Percentiles rank a stretch among this genome's conserved stretches.
Evolutionary conservation across 1,284 basidiomycete species (phyloP).

Genomic region (Ustilago sp.): DNA sequence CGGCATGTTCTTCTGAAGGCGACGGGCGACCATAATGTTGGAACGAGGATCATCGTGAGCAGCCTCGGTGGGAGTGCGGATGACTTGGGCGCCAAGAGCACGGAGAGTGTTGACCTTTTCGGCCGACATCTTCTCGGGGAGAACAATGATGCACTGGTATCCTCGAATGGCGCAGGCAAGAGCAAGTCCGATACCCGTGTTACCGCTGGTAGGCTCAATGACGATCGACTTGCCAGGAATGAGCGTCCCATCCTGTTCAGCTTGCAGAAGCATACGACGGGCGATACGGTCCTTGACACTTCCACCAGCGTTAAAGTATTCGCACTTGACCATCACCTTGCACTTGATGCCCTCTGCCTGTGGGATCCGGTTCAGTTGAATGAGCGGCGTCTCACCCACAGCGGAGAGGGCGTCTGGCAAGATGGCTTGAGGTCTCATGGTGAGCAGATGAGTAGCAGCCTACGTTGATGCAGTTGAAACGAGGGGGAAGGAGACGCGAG

Average conservation of each 20-base stretch:
- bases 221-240: constrained; percentile 89
- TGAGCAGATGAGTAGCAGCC: not conserved
- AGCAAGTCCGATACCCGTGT: constrained; percentile 79
- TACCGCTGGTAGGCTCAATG: constrained; percentile 88
- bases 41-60: constrained; percentile 86
- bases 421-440: constrained; percentile 53
- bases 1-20: constrained; percentile 82
- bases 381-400: constrained; percentile 89
- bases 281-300: constrained; percentile 93
- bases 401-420: constrained; percentile 77
- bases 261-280: constrained; percentile 88
- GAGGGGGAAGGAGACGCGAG: not conserved
- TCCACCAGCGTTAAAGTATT: constrained; percentile 90
- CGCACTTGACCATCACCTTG: constrained; percentile 91
- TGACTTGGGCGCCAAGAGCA: constrained; percentile 90
- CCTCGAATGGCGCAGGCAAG: constrained; percentile 92
- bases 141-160: constrained; percentile 82
- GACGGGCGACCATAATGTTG: constrained; percentile 87
- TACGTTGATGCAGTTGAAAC: not conserved
- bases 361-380: constrained; percentile 85
- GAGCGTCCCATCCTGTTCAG: constrained; percentile 86
- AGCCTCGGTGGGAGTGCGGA: constrained; percentile 92
- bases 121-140: constrained; percentile 93
- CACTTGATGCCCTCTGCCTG: constrained; percentile 82
- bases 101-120: constrained; percentile 94